Conservation (phyloP, 2,329 filamentous ascomycete genomes). For the Epichloe festucae region DNA sequence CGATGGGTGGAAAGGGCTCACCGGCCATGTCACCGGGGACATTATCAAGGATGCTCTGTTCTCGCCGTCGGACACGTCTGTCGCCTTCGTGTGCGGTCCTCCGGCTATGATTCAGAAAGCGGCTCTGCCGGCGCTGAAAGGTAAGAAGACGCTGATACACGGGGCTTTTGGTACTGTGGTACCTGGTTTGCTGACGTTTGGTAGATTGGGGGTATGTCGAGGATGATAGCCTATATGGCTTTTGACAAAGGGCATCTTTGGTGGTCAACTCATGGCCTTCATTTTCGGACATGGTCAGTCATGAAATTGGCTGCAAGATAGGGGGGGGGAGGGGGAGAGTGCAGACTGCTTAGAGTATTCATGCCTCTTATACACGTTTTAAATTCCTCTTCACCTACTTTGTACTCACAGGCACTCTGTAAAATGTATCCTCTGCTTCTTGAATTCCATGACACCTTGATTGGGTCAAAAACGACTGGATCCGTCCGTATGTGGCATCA, state of each 20-base stretch:
- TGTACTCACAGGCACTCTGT: too few relatives aligned
- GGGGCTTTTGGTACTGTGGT: too few relatives aligned
- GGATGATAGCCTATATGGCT: neutral
- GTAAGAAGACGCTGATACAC: conserved; percentile 6
- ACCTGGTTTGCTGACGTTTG: neutral
- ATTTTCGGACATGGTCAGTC: too few relatives aligned
- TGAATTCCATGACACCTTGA: too few relatives aligned
- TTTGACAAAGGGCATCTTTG: neutral
- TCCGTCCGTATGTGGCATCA: too few relatives aligned
- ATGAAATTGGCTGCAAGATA: too few relatives aligned
- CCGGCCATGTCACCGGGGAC: conserved; percentile 29
- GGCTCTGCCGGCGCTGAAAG: conserved; percentile 32
- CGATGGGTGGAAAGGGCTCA: conserved; percentile 31
- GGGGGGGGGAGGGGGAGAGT: too few relatives aligned
- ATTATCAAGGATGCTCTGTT: conserved; percentile 29
- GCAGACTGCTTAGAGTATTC: too few relatives aligned
- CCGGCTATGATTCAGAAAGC: conserved; percentile 37
- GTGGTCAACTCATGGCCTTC: too few relatives aligned
- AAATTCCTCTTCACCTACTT: too few relatives aligned
- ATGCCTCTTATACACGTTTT: too few relatives aligned
- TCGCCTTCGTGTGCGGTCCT: conserved; percentile 36
- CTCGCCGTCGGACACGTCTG: conserved; percentile 24
- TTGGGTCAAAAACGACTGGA: neutral
- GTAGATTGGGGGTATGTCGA: conserved; percentile 4
- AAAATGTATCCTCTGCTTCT: too few relatives aligned